These are phyloP conservation scores for Nakataea oryzae DNA, from an alignment of 2,329 filamentous ascomycete species.

Conservation along the genomic window DNA sequence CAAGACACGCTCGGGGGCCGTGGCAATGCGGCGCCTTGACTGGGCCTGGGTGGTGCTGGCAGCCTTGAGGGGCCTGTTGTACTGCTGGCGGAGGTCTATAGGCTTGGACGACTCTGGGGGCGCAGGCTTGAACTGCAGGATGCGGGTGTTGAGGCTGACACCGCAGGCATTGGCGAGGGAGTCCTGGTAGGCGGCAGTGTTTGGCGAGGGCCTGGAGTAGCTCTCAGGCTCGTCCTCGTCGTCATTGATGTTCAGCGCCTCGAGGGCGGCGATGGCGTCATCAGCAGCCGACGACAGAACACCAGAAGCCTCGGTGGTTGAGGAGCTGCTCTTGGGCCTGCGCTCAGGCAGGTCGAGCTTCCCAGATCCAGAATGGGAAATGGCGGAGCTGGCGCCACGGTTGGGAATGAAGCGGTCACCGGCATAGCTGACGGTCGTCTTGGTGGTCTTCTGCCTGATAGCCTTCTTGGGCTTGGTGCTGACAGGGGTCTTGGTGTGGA, in stretches of 20 bases:
- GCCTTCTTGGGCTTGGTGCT: conserved; percentile 50
- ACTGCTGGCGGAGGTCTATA: conserved; percentile 93
- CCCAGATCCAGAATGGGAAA: conserved; percentile 68
- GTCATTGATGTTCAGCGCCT: conserved; percentile 64
- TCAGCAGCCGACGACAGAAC: conserved; percentile 72
- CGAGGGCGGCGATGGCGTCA: conserved; percentile 69
- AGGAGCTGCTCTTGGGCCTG: conserved; percentile 55
- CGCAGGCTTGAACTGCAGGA: conserved; percentile 95
- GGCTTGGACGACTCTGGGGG: conserved; percentile 97
- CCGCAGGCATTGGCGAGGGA: conserved; percentile 33
- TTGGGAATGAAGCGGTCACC: conserved; percentile 96
- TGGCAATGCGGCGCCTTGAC: conserved; percentile 83
- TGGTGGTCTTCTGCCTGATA: conserved; percentile 45
- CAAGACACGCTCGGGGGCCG: conserved; percentile 88
- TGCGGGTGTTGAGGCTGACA: conserved; percentile 86
- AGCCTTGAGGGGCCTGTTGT: conserved; percentile 89
- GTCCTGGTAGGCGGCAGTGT: conserved; percentile 44
- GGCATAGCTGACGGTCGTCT: conserved; percentile 73
- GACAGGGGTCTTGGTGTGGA: conserved; percentile 42
- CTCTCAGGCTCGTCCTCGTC: conserved; percentile 58
- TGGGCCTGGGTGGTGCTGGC: conserved; percentile 66
- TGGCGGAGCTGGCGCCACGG: conserved; percentile 78
- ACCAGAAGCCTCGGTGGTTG: conserved; percentile 60
- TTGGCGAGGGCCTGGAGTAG: conserved; percentile 73
- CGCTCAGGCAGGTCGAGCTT: conserved; percentile 69